Conservation (phyloP, 1,284 basidiomycete species). For the Cryptococcus sp. region DNA sequence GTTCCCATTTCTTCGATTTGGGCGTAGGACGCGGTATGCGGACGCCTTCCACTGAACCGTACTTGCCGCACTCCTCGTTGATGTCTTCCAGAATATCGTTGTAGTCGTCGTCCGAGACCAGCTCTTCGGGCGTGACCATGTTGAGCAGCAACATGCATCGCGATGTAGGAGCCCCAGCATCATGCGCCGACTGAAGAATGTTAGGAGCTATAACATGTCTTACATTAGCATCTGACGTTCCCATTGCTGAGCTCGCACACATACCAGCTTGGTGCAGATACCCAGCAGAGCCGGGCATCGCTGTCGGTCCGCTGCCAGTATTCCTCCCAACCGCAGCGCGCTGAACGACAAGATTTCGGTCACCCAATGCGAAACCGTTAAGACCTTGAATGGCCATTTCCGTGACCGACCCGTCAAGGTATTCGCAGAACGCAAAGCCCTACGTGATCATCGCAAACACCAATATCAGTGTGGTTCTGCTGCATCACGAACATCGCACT, state of each 20-base stretch:
- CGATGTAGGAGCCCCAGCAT: constrained; percentile 60
- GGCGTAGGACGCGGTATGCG: constrained; percentile 77
- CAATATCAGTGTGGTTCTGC: constrained; percentile 7
- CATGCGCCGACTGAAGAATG: constrained; percentile 65
- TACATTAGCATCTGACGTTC: constrained; percentile 25
- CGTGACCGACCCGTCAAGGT: constrained; percentile 83
- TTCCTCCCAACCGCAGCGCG: constrained; percentile 64
- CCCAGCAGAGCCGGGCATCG: constrained; percentile 43
- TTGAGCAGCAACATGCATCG: constrained; percentile 96
- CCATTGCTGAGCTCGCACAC: constrained; percentile 3
- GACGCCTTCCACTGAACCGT: constrained; percentile 79
- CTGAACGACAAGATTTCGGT: constrained; percentile 94
- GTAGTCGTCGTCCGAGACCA: constrained; percentile 89
- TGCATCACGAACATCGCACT: not conserved
- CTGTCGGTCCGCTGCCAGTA: constrained; percentile 32
- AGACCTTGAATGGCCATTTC: constrained; percentile 95
- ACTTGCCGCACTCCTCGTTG: constrained; percentile 84
- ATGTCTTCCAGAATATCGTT: constrained; percentile 93
- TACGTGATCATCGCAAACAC: constrained; percentile 2
- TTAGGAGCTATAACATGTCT: constrained; percentile 67
- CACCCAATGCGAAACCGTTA: constrained; percentile 96
- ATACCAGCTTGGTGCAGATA: constrained; percentile 38
- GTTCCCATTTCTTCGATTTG: constrained; percentile 78
- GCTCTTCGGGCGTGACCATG: constrained; percentile 96
- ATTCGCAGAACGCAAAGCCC: constrained; percentile 99